Evolutionary conservation across 257 asterid genomes (phyloP).

Genomic region (Schizonepeta tenuifolia): DNA sequence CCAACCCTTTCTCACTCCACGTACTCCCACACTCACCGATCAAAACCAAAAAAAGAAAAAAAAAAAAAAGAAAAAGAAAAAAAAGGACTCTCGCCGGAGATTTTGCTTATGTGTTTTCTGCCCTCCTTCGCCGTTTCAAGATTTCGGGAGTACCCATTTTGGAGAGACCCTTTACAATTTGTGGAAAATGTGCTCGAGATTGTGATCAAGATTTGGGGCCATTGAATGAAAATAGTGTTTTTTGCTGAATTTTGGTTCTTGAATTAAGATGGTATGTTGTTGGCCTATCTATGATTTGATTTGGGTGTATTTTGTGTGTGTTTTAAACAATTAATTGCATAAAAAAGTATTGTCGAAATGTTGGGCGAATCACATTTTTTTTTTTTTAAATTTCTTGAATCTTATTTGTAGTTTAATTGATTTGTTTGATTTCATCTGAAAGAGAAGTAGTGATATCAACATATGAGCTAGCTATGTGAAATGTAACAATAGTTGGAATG

Average conservation of each 20-base stretch:
- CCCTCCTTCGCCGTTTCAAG: conserved; percentile 12
- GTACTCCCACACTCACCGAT: conserved; percentile 21
- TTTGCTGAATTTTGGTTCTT: conserved; percentile 21
- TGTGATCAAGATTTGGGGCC: conserved; percentile 27
- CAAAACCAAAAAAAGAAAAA: conserved; percentile 24
- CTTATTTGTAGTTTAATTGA: neutral
- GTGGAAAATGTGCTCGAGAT: conserved; percentile 7
- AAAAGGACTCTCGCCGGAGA: conserved; percentile 33
- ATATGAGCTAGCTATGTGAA: neutral
- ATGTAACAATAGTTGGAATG: neutral
- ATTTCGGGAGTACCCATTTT: conserved; percentile 27
- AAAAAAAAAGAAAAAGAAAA: neutral
- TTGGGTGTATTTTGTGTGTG: neutral
- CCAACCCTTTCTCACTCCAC: conserved; percentile 13
- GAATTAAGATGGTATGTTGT: conserved; percentile 37
- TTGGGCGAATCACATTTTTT: neutral
- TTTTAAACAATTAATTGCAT: neutral
- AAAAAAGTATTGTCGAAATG: conserved; percentile 5
- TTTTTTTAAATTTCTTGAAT: neutral
- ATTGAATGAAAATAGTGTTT: conserved; percentile 13
- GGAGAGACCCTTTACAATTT: neutral
- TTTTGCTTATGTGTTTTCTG: neutral
- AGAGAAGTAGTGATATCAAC: neutral
- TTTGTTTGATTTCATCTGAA: neutral
- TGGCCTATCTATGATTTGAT: neutral